Evolutionary conservation across 176 grass and related monocot species (phyloP), one percentile per base, ranked within the genome.

Genomic region (Oryza meridionalis): DNA sequence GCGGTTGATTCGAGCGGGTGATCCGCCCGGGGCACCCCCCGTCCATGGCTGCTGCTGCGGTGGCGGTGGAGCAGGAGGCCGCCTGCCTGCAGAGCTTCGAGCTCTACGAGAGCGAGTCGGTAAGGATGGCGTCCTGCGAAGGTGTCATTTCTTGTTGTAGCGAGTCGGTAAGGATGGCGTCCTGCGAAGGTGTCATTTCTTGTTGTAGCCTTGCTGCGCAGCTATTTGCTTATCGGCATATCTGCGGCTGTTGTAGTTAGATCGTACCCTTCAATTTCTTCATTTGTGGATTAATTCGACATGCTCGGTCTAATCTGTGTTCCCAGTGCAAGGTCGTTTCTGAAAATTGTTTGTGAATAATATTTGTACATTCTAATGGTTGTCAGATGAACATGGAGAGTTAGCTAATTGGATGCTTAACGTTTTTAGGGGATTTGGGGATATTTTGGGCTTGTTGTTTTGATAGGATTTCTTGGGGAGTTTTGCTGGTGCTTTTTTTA

Each of bases 21-120:
- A 81, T 87, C 76, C 79, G 77, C 31, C 47, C 40, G 14, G 14
- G 83, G 24, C 65, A 31, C 29, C 4, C 33, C 33, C 33, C 64
- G 70, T 67, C 62, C 65, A 86, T 87, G 82, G 85, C 68, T 11
- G 62, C 25, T 42, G 85, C 68, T 11, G 67, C 17, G 44, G 84
- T 31, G 6, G 65, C 67, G 33, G 31, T 58, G 83, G 81, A 49
- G 65, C 77, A 81, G 32, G 82, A 85, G 78, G 45, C 72, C 67
- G 69, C 79, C 44, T 89, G 80, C 66, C 81, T 97, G 83, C 83
- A 91, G 81, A 89, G 78, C 62, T 94, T 97, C 80, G 81, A 92
- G 86, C 90, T 97, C 74, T 85, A 92, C 22, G 81, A 91, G 88
- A 94, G 80, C 77, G 86, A 85, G 76, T 89, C 88, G 88, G 92